A percentile compares a stretch with the other conserved stretches of the same genome.
phyloP scores from a whole-genome alignment of 495 filamentous ascomycete genomes.

The Endocarpon pusillum region DNA sequence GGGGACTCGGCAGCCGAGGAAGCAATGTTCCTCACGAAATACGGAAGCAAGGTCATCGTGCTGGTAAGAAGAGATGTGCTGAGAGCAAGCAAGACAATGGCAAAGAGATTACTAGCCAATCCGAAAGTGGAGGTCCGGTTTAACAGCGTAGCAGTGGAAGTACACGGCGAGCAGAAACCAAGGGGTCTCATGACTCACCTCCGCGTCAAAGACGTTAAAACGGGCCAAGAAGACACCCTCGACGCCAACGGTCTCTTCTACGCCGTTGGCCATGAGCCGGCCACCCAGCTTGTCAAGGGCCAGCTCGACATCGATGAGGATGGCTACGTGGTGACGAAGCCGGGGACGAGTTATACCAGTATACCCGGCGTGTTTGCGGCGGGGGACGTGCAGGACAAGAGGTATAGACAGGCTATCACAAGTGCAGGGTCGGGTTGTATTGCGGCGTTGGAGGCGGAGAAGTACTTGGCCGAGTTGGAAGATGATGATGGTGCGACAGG shows the following conservation, averaged over 20 bases:
- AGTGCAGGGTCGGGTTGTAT: constrained; percentile 92
- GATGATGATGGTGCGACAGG: constrained; percentile 25
- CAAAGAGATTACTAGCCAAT: constrained; percentile 60
- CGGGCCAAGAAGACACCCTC: constrained; percentile 61
- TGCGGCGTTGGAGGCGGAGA: constrained; percentile 88
- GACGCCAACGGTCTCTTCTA: constrained; percentile 93
- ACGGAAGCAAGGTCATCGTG: constrained; percentile 85
- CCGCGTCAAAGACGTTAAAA: constrained; percentile 58
- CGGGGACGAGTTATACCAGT: constrained; percentile 77
- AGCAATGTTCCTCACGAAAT: constrained; percentile 93
- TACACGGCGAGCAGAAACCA: constrained; percentile 61
- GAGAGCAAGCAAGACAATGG: constrained; percentile 82
- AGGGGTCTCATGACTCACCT: constrained; percentile 71
- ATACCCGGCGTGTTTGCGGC: constrained; percentile 89
- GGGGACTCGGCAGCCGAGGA: constrained; percentile 97
- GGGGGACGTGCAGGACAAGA: constrained; percentile 96
- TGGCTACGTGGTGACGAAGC: constrained; percentile 74
- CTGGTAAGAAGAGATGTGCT: constrained; percentile 76
- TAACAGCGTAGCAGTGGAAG: constrained; percentile 64
- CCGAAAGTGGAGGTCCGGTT: constrained; percentile 80
- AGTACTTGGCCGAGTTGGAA: constrained; percentile 66
- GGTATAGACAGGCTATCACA: constrained; percentile 93
- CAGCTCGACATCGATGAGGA: constrained; percentile 77
- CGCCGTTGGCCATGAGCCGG: constrained; percentile 91
- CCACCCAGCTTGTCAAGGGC: constrained; percentile 69